Conservation (phyloP, 305 asterid genomes). For the Solanum chacoense region DNA sequence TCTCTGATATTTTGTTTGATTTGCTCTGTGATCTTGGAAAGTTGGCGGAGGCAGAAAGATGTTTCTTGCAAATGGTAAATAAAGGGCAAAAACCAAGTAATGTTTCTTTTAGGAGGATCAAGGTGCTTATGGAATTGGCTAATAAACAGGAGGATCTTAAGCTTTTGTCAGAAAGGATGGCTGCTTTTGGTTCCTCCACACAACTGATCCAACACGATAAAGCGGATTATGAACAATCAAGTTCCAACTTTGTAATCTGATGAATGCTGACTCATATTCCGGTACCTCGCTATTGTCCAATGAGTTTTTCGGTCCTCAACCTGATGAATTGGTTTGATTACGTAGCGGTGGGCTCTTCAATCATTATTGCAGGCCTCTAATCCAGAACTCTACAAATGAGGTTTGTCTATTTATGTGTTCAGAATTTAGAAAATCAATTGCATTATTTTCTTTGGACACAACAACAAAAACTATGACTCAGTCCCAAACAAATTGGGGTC, state of each 20-base stretch:
- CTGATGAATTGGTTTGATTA: background rate
- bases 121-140: slow-evolving; percentile 87
- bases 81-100: slow-evolving; percentile 77
- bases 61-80: slow-evolving; percentile 85
- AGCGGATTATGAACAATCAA: background rate
- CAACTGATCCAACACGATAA: slow-evolving; percentile 1
- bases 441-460: background rate
- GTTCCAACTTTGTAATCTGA: background rate
- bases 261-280: background rate
- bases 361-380: background rate
- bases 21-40: slow-evolving; percentile 76
- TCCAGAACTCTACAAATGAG: background rate
- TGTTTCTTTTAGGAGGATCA: slow-evolving; percentile 71
- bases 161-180: slow-evolving; percentile 53
- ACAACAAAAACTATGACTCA: background rate
- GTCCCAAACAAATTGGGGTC: background rate
- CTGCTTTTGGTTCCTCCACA: slow-evolving; percentile 33
- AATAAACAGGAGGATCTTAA: slow-evolving; percentile 39
- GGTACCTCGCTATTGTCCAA: background rate
- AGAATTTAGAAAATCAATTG: background rate
- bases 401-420: background rate
- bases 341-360: background rate
- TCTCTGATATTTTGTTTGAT: slow-evolving; percentile 61
- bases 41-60: slow-evolving; percentile 68
- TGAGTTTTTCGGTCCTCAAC: background rate